phyloP scores from a whole-genome alignment of 768 basidiomycete species.

The Daedaleopsis nitida region DNA sequence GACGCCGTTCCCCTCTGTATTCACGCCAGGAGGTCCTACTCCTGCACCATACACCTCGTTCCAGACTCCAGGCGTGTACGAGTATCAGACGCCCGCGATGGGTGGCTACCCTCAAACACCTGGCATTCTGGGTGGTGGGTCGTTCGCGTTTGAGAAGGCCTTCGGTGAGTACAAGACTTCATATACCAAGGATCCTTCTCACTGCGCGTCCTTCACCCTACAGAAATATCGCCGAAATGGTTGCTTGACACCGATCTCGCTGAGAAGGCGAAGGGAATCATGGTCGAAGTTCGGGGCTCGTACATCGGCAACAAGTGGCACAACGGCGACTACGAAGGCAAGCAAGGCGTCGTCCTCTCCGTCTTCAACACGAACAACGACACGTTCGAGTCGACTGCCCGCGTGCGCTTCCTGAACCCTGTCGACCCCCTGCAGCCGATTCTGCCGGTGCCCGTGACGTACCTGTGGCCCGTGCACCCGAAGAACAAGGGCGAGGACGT shows the following conservation, averaged over 20 bases:
- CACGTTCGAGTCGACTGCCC: slow-evolving; percentile 23
- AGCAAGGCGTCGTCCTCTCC: slow-evolving; percentile 27
- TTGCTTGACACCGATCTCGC: slow-evolving; percentile 23
- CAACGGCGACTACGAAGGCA: slow-evolving; percentile 30
- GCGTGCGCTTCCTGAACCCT: slow-evolving; percentile 26
- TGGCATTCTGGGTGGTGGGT: slow-evolving; percentile 12
- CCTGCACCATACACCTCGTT: slow-evolving; percentile 32
- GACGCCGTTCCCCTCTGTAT: slow-evolving; percentile 25
- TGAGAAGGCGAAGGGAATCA: slow-evolving; percentile 21
- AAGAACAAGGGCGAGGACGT: slow-evolving; percentile 21
- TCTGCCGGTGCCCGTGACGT: slow-evolving; percentile 26
- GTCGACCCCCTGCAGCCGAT: slow-evolving; percentile 20
- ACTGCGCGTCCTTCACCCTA: not conserved
- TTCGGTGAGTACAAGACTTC: slow-evolving; percentile 13
- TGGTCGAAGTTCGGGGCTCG: slow-evolving; percentile 26
- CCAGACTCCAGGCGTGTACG: slow-evolving; percentile 22
- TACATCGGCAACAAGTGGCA: slow-evolving; percentile 24
- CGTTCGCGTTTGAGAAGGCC: slow-evolving; percentile 3
- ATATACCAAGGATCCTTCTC: not conserved
- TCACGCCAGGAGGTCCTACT: slow-evolving; percentile 46
- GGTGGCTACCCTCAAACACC: slow-evolving; percentile 20
- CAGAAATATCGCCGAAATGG: slow-evolving; percentile 27
- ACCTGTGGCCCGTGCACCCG: slow-evolving; percentile 27
- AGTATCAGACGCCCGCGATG: slow-evolving; percentile 19
- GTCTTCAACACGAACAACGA: slow-evolving; percentile 28